Evolutionary conservation across 352 stramenopile genomes (phyloP).

Genomic region (Thalassiosira pacifica): DNA sequence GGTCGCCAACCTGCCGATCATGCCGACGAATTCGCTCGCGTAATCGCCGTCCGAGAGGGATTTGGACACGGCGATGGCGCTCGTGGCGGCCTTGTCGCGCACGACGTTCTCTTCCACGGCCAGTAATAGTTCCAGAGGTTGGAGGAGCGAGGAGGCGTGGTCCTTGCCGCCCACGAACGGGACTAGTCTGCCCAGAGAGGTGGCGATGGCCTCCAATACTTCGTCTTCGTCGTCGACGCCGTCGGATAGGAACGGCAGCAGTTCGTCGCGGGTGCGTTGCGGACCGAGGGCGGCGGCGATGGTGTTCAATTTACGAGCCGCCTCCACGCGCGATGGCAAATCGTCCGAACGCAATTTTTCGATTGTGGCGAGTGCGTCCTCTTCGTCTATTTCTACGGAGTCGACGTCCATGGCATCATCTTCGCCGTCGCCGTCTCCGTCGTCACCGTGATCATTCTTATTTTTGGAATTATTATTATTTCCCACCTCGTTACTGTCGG

Average conservation of each 20-base stretch:
- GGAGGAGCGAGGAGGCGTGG: slow-evolving; percentile 92
- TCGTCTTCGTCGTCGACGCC: slow-evolving; percentile 98
- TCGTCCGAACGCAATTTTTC: slow-evolving; percentile 83
- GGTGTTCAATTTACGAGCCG: slow-evolving; percentile 68
- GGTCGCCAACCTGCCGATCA: slow-evolving; percentile 93
- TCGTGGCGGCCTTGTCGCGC: slow-evolving; percentile 90
- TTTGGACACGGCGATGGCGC: slow-evolving; percentile 90
- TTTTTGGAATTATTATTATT: too few relatives aligned
- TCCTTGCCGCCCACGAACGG: slow-evolving; percentile 91
- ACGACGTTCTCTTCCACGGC: slow-evolving; percentile 94
- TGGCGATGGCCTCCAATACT: slow-evolving; percentile 90
- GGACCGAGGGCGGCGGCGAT: slow-evolving; percentile 72
- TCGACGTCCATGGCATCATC: slow-evolving; percentile 56
- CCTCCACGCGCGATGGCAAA: slow-evolving; percentile 68
- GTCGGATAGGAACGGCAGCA: slow-evolving; percentile 98
- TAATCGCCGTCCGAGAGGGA: slow-evolving; percentile 91
- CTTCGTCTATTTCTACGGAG: slow-evolving; percentile 54
- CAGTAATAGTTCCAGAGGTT: slow-evolving; percentile 91
- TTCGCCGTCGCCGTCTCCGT: slow-evolving; percentile 39
- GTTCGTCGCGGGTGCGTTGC: slow-evolving; percentile 88
- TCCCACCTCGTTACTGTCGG: too few relatives aligned
- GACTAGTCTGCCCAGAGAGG: slow-evolving; percentile 84
- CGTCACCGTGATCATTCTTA: not conserved
- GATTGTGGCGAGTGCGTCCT: slow-evolving; percentile 80
- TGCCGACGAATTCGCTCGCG: slow-evolving; percentile 91